Base-by-base conservation (phyloP, 202 grass and related monocot species). In the Setaria viridis region DNA sequence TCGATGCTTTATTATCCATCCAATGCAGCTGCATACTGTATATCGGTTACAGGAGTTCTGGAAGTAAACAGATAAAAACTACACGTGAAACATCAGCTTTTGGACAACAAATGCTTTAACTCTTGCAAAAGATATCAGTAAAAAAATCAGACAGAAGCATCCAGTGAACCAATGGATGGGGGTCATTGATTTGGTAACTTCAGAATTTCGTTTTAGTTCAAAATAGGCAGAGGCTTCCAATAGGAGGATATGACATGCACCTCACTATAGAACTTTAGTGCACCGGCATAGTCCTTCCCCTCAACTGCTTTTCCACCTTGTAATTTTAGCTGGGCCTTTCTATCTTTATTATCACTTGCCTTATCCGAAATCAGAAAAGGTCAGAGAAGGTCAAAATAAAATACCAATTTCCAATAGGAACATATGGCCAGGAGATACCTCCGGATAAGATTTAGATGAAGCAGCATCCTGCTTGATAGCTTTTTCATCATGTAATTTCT, bases 211-310 rank as follows among this genome's bases (percentile, higher is more conserved):
- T 39, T 39, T 39, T 39, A 39, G 37, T 39, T 39, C 37, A 39
- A 39, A 77, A 43, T 9, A 43, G 13, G 37, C 37, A 8, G 1
- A 55, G 45, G 3, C 63, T 72, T 77, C 37, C 15, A 15, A 46
- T 45, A 62, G 35, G 34, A 29, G 65, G 9, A 72, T 39, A 39
- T 33, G 43, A 72, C 30, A 51, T 11, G 15, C 9, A 77, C 82
- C 82, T 85, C 73, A 35, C 35, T 85, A 39, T 85, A 85, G 37
- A 85, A 77, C 34, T 68, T 69, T 45, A 42, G 11, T 47, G 82
- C 82, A 77, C 73, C 17, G 1, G 34, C 9, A 29, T 85, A 85
- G 41, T 85, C 73, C 11, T 57, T 67, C 7, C 0, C 21, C 50
- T 67, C 29, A 35, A 85, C 49, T 25, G 82, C 62, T 69, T 77